These are phyloP conservation scores for Larix sibirica DNA, from an alignment of 83 land plant species.

Conservation along the genomic window DNA sequence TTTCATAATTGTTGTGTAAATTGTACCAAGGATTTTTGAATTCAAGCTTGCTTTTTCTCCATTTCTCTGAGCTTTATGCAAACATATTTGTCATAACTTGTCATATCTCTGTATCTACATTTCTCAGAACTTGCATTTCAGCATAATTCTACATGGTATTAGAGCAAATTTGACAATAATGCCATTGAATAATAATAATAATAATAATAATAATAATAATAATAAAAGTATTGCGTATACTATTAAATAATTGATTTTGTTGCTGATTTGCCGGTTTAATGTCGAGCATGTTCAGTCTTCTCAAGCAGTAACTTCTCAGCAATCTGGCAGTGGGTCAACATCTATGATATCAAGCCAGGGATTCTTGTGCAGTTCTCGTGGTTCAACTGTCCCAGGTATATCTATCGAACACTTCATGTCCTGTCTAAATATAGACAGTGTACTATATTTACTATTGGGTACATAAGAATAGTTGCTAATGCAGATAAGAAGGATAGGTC, in stretches of 20 bases:
- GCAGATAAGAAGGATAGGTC: too few species aligned
- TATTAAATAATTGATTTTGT: not conserved
- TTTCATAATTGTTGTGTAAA: too few species aligned
- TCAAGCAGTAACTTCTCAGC: slow-evolving; percentile 33
- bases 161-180: not conserved
- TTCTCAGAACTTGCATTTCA: too few species aligned
- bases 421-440: not conserved
- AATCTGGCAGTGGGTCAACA: slow-evolving; percentile 20
- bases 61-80: too few species aligned
- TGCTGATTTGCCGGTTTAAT: not conserved
- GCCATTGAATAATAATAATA: not conserved
- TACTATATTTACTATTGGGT: too few species aligned
- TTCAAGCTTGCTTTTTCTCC: too few species aligned
- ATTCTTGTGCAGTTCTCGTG: slow-evolving; percentile 42
- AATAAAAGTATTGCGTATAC: too few species aligned
- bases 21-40: too few species aligned
- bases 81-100: too few species aligned
- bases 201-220: not conserved
- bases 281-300: slow-evolving; percentile 1
- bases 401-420: not conserved
- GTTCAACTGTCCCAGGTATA: slow-evolving; percentile 43
- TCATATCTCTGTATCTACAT: too few species aligned
- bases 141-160: not conserved
- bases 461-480: too few species aligned
- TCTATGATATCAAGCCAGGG: slow-evolving; percentile 32